Evolutionary conservation across 2,329 filamentous ascomycete genomes (phyloP).

Genomic region (Penicillium hordei): DNA sequence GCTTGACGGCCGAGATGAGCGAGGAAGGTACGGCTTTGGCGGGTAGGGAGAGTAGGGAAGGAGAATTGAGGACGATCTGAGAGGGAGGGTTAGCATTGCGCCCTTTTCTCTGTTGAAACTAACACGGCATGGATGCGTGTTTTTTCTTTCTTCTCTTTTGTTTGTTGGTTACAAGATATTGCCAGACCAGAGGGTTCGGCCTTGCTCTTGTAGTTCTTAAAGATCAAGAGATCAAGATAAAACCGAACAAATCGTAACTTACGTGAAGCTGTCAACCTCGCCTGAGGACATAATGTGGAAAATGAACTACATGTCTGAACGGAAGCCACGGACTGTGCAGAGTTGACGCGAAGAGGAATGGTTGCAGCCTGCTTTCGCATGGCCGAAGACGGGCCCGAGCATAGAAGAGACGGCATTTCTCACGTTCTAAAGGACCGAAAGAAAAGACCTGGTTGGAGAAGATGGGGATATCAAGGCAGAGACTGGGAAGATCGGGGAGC

Average conservation of each 20-base stretch:
- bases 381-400: slow-evolving; percentile 33
- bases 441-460: slow-evolving; percentile 9
- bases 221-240: neutral
- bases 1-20: slow-evolving; percentile 40
- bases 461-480: slow-evolving; percentile 1
- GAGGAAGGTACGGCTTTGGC: slow-evolving; percentile 40
- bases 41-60: slow-evolving; percentile 20
- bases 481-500: slow-evolving; percentile 5
- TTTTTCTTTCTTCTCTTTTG: neutral
- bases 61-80: slow-evolving; percentile 27
- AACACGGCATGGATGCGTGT: neutral
- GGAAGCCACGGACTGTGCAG: slow-evolving; percentile 30
- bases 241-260: slow-evolving; percentile 21
- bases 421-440: slow-evolving; percentile 11
- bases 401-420: slow-evolving; percentile 34
- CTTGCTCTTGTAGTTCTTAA: neutral
- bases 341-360: slow-evolving; percentile 29
- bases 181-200: neutral
- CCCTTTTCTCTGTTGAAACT: neutral
- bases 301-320: slow-evolving; percentile 32
- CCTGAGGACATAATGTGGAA: slow-evolving; percentile 30
- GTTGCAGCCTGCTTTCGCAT: slow-evolving; percentile 38
- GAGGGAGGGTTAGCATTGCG: slow-evolving; percentile 11
- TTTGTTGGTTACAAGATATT: slow-evolving; percentile 2
- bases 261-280: slow-evolving; percentile 32